Base-by-base conservation (phyloP, 208 protist species). In the Leptomonas pyrrhocoris region DNA sequence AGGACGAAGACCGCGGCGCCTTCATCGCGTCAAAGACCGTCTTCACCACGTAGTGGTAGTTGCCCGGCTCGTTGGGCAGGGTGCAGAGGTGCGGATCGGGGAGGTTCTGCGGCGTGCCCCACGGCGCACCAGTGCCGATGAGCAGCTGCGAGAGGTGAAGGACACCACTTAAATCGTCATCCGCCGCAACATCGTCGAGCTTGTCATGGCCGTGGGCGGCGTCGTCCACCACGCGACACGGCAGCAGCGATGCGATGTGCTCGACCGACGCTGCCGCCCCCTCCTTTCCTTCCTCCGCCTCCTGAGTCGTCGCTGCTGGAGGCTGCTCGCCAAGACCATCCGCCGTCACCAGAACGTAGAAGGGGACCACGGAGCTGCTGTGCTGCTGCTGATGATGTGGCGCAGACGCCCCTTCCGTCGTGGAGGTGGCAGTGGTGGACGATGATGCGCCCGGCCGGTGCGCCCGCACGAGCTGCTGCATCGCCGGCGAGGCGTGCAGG, bases 61-160 rank as follows among this genome's bases (percentile, higher is more conserved):
- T 93, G 11, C 77, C 79, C 0, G 91, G 91, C 60, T 96, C 91
- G 59, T 96, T 96, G 3, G 83, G 84, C 66, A 90, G 66, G 16
- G 73, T 77, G 71, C 88, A 58, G 28, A 94, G 59, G 67, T 92
- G 74, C 40, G 54, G 58, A 64, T 96, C 91, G 12, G 79, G 78
- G 27, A 96, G 74, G 68, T 84, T 91, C 63, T 93, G 88, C 42
- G 91, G 88, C 4, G 88, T 94, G 42, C 74, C 59, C 81, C 81
- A 94, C 18, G 91, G 91, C 45, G 85, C 69, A 21, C 76, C 80
- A 27, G 86, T 92, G 28, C 76, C 79, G 45, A 94, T 70, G 8
- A 96, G 72, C 53, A 94, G 70, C 63, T 92, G 89, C 19, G 84
- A 83, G 27, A 74, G 62, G 18, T 30, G 36, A 27, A 83, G 23